Base-by-base conservation (phyloP, 2,329 filamentous ascomycete species). In the Microdochium trichocladiopsis region DNA sequence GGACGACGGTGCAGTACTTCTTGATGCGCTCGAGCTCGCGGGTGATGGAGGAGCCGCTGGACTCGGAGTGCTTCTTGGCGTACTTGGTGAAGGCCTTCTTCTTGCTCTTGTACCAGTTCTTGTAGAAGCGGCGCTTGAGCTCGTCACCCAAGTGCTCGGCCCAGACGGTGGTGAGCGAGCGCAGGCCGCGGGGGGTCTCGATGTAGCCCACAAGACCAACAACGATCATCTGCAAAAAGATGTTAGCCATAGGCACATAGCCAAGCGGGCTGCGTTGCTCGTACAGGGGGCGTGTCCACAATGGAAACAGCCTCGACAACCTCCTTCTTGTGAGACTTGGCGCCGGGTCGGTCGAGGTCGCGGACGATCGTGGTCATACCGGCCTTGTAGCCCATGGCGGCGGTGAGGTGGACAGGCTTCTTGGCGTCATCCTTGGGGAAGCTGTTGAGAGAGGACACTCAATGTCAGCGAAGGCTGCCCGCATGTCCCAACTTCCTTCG, bases 71-170 rank as follows among this genome's bases (percentile, higher is more conserved):
- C 87, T 95, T 93, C 90, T 97, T 99, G 83, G 94, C 90, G 81
- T 99, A 99, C 84, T 95, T 96, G 84, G 94, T 99, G 84, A 99
- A 99, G 59, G 94, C 94, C 93, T 99, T 99, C 90, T 96, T 97
- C 92, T 99, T 99, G 85, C 86, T 91, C 88, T 96, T 96, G 89
- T 99, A 99, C 94, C 94, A 99, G 88, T 99, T 99, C 91, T 97
- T 97, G 90, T 99, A 99, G 90, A 99, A 99, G 74, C 94, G 90
- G 71, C 94, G 90, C 88, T 96, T 96, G 77, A 99, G 74, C 82
- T 97, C 94, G 77, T 99, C 94, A 79, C 88, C 90, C 77, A 99
- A 78, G 77, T 99, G 94, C 86, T 97, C 94, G 72, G 94, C 94
- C 94, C 94, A 99, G 74, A 99, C 90, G 72, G 94, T 97, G 75